phyloP scores from a whole-genome alignment of 345 rosid genomes.

The Brassica rapa region DNA sequence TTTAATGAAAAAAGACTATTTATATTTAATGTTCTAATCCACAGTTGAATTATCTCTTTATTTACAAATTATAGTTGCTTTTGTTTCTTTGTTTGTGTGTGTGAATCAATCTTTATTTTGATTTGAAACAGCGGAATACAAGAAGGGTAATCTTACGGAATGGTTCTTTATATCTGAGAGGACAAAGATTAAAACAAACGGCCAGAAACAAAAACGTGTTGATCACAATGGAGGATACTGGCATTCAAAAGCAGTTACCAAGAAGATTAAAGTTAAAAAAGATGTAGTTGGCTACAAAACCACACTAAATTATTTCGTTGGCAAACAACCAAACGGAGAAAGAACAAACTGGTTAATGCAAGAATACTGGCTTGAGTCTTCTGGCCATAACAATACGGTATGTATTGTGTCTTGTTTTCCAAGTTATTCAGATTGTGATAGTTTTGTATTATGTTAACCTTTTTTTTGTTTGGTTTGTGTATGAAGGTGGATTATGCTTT shows the following conservation, averaged over 20 bases:
- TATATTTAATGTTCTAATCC: background rate
- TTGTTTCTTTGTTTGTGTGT: background rate
- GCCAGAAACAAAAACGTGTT: background rate
- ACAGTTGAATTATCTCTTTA: background rate
- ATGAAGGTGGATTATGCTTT: slow-evolving; percentile 1
- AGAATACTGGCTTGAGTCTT: background rate
- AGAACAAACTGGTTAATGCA: slow-evolving; percentile 15
- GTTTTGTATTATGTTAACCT: background rate
- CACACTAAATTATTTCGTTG: background rate
- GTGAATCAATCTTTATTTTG: slow-evolving; percentile 9
- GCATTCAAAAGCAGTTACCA: background rate
- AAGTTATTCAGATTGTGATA: slow-evolving; percentile 5
- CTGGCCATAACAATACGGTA: background rate
- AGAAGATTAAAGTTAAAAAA: background rate
- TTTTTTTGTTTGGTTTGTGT: background rate
- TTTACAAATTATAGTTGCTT: background rate
- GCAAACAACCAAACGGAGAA: background rate
- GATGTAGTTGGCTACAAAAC: background rate
- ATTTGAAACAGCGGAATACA: slow-evolving; percentile 5
- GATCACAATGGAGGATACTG: slow-evolving; percentile 11
- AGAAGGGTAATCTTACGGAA: slow-evolving; percentile 22
- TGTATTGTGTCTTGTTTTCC: background rate
- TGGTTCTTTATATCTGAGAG: slow-evolving; percentile 13
- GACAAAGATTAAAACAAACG: background rate
- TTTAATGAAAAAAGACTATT: no score